Conservation (phyloP, 208 protist species). For the Wallacemonas sp. region DNA sequence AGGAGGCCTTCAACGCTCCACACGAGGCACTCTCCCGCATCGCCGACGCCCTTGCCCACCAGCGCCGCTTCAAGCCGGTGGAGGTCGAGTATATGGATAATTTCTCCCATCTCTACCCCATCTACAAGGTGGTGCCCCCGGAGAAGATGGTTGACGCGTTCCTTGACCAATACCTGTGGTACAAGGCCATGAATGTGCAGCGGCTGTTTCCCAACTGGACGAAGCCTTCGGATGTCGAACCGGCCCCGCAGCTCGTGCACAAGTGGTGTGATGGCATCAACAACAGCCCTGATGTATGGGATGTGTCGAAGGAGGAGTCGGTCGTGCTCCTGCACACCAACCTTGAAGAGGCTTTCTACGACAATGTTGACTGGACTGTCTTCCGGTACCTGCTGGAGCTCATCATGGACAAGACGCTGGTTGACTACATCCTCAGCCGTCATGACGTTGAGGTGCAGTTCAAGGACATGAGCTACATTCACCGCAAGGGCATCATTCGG, state of each 20-base stretch:
- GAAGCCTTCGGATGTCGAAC: conserved; percentile 99
- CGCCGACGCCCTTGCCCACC: conserved; percentile 98
- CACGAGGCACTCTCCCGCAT: conserved; percentile 99
- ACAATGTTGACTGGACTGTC: conserved; percentile 99
- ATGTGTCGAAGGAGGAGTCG: conserved; percentile 97
- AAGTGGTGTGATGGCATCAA: conserved; percentile 99
- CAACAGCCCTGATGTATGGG: conserved; percentile 98
- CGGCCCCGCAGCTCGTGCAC: conserved; percentile 98
- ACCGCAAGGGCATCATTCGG: conserved; percentile 98
- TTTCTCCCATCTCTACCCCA: conserved; percentile 99
- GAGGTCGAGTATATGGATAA: conserved; percentile 99
- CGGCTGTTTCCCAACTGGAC: conserved; percentile 99
- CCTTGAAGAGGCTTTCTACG: conserved; percentile 97
- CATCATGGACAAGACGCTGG: conserved; percentile 99
- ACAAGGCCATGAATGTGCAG: conserved; percentile 98
- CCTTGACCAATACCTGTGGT: conserved; percentile 99
- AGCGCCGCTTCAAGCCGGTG: conserved; percentile 99
- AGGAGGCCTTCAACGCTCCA: conserved; percentile 99
- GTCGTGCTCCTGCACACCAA: conserved; percentile 98
- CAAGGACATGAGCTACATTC: conserved; percentile 99
- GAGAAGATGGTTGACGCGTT: conserved; percentile 99
- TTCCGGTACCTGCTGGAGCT: conserved; percentile 99
- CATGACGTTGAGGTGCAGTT: conserved; percentile 99
- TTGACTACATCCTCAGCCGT: conserved; percentile 99
- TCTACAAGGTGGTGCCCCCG: conserved; percentile 99